Conservation (phyloP, 2,329 filamentous ascomycete genomes). For the Pseudogymnoascus sp. region DNA sequence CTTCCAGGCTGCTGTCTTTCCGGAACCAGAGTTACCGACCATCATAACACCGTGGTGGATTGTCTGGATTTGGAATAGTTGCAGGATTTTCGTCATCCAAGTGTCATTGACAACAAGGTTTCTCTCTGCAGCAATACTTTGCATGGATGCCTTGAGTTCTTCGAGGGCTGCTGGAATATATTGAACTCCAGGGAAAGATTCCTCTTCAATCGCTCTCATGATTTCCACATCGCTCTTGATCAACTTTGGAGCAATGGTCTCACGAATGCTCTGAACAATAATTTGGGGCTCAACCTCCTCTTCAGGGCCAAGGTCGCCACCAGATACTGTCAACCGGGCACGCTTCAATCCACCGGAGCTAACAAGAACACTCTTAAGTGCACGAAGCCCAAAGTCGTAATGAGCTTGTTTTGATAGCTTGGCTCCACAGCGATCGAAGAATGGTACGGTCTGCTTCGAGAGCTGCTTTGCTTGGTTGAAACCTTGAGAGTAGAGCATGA, state of each 20-base stretch:
- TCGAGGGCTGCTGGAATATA: slow-evolving; percentile 86
- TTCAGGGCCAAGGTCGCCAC: slow-evolving; percentile 52
- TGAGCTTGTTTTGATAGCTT: slow-evolving; percentile 91
- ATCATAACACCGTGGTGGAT: slow-evolving; percentile 99
- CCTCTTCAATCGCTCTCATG: slow-evolving; percentile 73
- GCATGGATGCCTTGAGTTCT: slow-evolving; percentile 71
- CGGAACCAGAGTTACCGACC: slow-evolving; percentile 95
- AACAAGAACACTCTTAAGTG: slow-evolving; percentile 94
- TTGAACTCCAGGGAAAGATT: slow-evolving; percentile 84
- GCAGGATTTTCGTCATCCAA: slow-evolving; percentile 96
- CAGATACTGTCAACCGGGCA: slow-evolving; percentile 55
- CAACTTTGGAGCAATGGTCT: slow-evolving; percentile 96
- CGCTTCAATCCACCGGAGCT: slow-evolving; percentile 96
- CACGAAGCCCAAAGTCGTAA: slow-evolving; percentile 97
- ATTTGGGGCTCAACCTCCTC: slow-evolving; percentile 88
- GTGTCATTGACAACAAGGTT: slow-evolving; percentile 84
- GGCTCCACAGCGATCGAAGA: slow-evolving; percentile 84
- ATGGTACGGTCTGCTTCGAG: slow-evolving; percentile 92
- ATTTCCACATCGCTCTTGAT: slow-evolving; percentile 86
- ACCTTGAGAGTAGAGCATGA: slow-evolving; percentile 99
- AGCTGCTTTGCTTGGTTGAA: slow-evolving; percentile 94
- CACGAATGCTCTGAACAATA: slow-evolving; percentile 94
- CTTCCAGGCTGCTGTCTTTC: slow-evolving; percentile 94
- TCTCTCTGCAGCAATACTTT: slow-evolving; percentile 71
- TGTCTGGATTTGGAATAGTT: slow-evolving; percentile 95